These are phyloP conservation scores for Paramarasmius palmivorus DNA, from an alignment of 1,284 basidiomycete genomes.

Conservation along the genomic window DNA sequence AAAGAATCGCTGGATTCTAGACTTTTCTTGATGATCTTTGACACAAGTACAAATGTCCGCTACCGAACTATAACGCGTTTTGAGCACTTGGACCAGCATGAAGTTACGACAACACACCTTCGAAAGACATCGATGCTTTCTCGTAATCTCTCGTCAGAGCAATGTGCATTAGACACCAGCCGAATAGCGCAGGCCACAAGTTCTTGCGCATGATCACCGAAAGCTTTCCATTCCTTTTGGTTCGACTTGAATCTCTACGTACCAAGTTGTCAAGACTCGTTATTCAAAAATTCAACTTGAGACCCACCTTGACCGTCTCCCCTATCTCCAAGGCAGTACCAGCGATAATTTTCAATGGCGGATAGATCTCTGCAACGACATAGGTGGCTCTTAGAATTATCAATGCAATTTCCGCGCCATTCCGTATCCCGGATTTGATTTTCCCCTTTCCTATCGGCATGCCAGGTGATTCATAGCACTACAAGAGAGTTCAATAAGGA, in stretches of 20 bases:
- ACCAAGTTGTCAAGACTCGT: neutral
- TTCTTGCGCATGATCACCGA: conserved; percentile 7
- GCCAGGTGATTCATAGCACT: too few relatives aligned
- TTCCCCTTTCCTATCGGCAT: too few relatives aligned
- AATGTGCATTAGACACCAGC: neutral
- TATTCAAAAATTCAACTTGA: neutral
- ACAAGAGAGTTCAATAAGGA: too few relatives aligned
- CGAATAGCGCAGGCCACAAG: conserved; percentile 4
- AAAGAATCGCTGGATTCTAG: neutral
- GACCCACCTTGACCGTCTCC: neutral
- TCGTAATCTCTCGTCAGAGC: neutral
- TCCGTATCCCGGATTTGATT: too few relatives aligned
- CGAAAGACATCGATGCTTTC: neutral
- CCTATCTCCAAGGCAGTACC: neutral
- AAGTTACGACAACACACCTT: neutral
- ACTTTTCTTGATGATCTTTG: neutral
- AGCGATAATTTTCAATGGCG: conserved; percentile 5
- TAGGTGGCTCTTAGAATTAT: neutral
- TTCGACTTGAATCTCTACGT: neutral
- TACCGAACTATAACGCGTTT: neutral
- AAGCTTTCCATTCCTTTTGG: conserved; percentile 6
- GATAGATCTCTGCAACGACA: conserved; percentile 3
- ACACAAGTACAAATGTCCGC: neutral
- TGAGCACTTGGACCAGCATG: neutral
- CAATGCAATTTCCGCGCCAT: neutral